Conservation (phyloP, 2,329 filamentous ascomycete species). For the Coniella vitis region DNA sequence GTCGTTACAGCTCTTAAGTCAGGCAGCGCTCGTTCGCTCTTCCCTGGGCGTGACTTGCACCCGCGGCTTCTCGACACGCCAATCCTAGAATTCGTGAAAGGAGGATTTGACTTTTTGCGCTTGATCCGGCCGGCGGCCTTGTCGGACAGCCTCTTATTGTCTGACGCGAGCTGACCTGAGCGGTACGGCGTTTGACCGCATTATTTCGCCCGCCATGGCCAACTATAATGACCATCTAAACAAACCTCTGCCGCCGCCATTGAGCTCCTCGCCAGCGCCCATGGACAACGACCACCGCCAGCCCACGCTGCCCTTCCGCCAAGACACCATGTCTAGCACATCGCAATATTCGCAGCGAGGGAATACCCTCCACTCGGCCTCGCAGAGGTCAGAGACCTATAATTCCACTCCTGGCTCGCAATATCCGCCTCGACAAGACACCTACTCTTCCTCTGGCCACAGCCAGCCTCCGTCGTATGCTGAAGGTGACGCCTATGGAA, state of each 20-base stretch:
- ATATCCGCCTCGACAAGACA: constrained; percentile 11
- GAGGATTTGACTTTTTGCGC: neutral
- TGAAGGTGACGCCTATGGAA: constrained; percentile 36
- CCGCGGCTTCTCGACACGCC: neutral
- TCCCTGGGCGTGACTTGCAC: neutral
- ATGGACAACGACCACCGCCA: constrained; percentile 13
- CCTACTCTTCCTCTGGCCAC: constrained; percentile 12
- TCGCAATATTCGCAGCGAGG: constrained; percentile 28
- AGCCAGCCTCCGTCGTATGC: neutral
- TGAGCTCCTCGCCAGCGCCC: constrained; percentile 12
- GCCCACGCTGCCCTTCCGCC: constrained; percentile 9
- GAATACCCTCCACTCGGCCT: constrained; percentile 26
- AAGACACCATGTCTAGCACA: constrained; percentile 6
- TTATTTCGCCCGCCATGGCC: constrained; percentile 41
- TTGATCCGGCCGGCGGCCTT: neutral
- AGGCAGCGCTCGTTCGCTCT: neutral
- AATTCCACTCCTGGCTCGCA: constrained; percentile 4
- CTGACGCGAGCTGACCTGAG: constrained; percentile 12
- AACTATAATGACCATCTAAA: constrained; percentile 44
- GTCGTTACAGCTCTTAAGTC: neutral
- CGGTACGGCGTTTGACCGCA: constrained; percentile 16
- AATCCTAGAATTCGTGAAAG: neutral
- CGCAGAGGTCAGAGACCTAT: constrained; percentile 8
- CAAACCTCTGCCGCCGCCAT: constrained; percentile 14
- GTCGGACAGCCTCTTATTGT: neutral